Evolutionary conservation across 148 eudicot species (phyloP).

Genomic region (Oxyria digyna): DNA sequence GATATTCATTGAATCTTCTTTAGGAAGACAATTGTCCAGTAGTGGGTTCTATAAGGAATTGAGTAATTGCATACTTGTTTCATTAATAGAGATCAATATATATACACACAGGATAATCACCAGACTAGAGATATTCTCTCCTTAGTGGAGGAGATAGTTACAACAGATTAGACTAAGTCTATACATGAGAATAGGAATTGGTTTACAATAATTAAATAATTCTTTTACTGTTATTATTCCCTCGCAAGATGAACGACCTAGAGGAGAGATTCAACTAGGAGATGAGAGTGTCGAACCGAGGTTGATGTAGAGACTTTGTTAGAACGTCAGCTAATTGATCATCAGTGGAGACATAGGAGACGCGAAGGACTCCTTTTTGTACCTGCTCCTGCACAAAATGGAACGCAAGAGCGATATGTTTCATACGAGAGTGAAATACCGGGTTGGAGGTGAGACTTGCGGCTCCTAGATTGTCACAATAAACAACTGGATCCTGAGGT

Average conservation of each 20-base stretch:
- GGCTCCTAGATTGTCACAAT: background rate
- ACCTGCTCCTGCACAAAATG: slow-evolving; percentile 8
- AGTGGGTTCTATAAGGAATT: too few relatives aligned
- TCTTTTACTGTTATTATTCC: background rate
- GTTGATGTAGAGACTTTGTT: slow-evolving; percentile 1
- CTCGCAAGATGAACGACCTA: slow-evolving; percentile 4
- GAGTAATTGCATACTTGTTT: too few relatives aligned
- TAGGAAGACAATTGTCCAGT: too few relatives aligned
- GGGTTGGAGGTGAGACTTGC: background rate
- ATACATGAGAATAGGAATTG: too few relatives aligned
- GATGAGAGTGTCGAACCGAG: background rate
- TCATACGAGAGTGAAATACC: slow-evolving; percentile 11
- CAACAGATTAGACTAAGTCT: too few relatives aligned
- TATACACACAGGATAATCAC: too few relatives aligned
- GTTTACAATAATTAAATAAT: too few relatives aligned
- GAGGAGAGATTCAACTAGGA: slow-evolving; percentile 1
- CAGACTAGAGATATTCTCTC: too few relatives aligned
- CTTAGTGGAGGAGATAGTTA: too few relatives aligned
- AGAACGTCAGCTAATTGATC: slow-evolving; percentile 7
- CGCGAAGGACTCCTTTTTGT: background rate
- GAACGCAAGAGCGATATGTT: slow-evolving; percentile 5
- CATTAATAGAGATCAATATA: too few relatives aligned
- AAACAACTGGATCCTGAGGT: background rate
- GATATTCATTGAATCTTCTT: too few relatives aligned
- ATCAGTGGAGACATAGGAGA: background rate